Evolutionary conservation across 106 monocot species (phyloP).

Genomic region (Posidonia australis): DNA sequence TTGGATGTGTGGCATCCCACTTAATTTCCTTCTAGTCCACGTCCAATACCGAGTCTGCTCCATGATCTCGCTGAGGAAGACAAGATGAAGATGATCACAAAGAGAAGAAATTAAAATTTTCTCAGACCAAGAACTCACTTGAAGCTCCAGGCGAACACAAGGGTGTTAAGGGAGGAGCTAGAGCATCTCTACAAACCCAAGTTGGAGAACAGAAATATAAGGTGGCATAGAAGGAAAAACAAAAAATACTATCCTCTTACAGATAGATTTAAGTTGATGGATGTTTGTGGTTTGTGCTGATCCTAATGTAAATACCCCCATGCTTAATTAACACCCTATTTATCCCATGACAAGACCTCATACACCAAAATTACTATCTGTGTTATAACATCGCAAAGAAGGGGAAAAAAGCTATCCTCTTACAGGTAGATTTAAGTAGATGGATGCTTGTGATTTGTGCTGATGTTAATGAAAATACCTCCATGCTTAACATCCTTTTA

Average conservation of each 20-base stretch:
- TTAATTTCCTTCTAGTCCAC: constrained; percentile 33
- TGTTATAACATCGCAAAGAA: neutral
- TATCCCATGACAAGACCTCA: too few species aligned
- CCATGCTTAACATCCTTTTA: too few species aligned
- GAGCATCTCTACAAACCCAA: neutral
- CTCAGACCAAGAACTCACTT: too few species aligned
- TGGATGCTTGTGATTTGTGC: too few species aligned
- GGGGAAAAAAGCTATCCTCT: neutral
- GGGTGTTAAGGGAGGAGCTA: neutral
- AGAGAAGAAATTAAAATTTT: neutral
- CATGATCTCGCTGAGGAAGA: constrained; percentile 6
- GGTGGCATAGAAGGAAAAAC: neutral
- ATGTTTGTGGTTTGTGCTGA: too few species aligned
- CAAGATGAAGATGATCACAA: neutral
- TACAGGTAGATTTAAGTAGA: neutral
- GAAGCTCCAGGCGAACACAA: too few species aligned
- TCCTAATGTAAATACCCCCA: too few species aligned
- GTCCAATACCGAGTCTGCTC: constrained; percentile 38
- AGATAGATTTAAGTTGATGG: neutral
- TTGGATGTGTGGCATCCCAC: constrained; percentile 7
- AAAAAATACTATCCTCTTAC: neutral
- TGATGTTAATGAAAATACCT: too few species aligned
- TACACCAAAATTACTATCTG: too few species aligned
- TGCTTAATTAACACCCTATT: too few species aligned
- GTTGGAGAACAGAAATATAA: neutral